A percentile compares a stretch with the other conserved stretches of the same genome.
Evolutionary conservation across 2,329 filamentous ascomycete genomes (phyloP).

Genomic region (Cryphonectria naterciae): DNA sequence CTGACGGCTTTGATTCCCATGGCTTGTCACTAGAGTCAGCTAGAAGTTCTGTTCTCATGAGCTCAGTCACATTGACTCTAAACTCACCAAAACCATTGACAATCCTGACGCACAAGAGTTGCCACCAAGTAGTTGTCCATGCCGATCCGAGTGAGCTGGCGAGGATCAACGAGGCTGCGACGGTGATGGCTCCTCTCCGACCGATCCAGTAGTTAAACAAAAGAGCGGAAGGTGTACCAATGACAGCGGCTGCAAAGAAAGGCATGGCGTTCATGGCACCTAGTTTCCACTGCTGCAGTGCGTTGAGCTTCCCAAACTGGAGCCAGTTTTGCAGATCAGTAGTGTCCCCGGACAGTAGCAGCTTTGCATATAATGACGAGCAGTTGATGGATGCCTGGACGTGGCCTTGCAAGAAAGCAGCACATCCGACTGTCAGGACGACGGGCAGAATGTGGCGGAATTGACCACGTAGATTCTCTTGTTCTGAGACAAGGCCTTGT

Average conservation of each 20-base stretch:
- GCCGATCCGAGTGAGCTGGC: slow-evolving; percentile 44
- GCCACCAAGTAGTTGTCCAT: slow-evolving; percentile 40
- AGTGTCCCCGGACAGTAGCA: neutral
- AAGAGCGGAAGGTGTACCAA: slow-evolving; percentile 46
- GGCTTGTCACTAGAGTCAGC: slow-evolving; percentile 37
- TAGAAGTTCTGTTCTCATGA: neutral
- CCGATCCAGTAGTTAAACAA: slow-evolving; percentile 48
- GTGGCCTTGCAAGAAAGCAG: slow-evolving; percentile 49
- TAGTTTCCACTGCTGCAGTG: slow-evolving; percentile 41
- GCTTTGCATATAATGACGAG: slow-evolving; percentile 39
- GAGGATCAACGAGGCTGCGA: slow-evolving; percentile 45
- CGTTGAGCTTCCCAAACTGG: neutral
- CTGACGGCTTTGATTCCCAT: slow-evolving; percentile 55
- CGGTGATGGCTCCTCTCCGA: slow-evolving; percentile 44
- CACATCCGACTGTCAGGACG: slow-evolving; percentile 48
- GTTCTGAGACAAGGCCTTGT: slow-evolving; percentile 42
- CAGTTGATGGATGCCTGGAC: slow-evolving; percentile 51
- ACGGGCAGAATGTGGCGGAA: slow-evolving; percentile 44
- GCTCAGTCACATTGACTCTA: too few species aligned
- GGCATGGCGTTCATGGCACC: slow-evolving; percentile 46
- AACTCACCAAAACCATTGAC: slow-evolving; percentile 45
- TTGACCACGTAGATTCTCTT: slow-evolving; percentile 45
- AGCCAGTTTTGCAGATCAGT: slow-evolving; percentile 7
- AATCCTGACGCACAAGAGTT: slow-evolving; percentile 41
- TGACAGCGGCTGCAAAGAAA: slow-evolving; percentile 44